These are phyloP conservation scores for Tuber indicum DNA, from an alignment of 495 filamentous ascomycete genomes.

Conservation along the genomic window DNA sequence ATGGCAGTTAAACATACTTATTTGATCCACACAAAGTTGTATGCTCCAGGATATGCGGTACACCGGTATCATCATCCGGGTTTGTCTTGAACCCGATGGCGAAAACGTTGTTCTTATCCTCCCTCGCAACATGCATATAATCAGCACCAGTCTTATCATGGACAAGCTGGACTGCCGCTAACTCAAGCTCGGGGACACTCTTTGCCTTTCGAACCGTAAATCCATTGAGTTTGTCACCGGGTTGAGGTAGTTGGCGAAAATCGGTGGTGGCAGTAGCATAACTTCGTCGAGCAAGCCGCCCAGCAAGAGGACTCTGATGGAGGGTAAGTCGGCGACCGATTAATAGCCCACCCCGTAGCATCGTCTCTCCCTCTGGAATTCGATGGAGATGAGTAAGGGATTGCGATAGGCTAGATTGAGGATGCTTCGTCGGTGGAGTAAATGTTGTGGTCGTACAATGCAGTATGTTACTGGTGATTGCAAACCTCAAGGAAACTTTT, in stretches of 20 bases:
- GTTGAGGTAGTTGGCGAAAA: conserved; percentile 61
- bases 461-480: neutral
- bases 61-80: conserved; percentile 88
- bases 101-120: conserved; percentile 98
- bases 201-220: conserved; percentile 84
- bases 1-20: conserved; percentile 55
- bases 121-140: conserved; percentile 86
- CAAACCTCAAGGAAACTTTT: neutral
- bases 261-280: conserved; percentile 56
- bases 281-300: conserved; percentile 8
- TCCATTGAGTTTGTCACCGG: conserved; percentile 80
- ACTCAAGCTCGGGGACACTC: conserved; percentile 85
- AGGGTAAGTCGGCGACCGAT: conserved; percentile 19
- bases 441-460: neutral
- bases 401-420: neutral
- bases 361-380: conserved; percentile 2
- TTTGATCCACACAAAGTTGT: conserved; percentile 95
- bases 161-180: conserved; percentile 79
- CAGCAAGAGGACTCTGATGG: conserved; percentile 9
- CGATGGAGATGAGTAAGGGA: neutral
- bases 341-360: conserved; percentile 35
- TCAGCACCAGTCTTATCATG: conserved; percentile 94
- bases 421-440: neutral
- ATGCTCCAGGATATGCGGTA: conserved; percentile 96
- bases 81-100: conserved; percentile 99